Base-by-base conservation (phyloP, 163 green algal genomes). In the Scenedesmus sp. region DNA sequence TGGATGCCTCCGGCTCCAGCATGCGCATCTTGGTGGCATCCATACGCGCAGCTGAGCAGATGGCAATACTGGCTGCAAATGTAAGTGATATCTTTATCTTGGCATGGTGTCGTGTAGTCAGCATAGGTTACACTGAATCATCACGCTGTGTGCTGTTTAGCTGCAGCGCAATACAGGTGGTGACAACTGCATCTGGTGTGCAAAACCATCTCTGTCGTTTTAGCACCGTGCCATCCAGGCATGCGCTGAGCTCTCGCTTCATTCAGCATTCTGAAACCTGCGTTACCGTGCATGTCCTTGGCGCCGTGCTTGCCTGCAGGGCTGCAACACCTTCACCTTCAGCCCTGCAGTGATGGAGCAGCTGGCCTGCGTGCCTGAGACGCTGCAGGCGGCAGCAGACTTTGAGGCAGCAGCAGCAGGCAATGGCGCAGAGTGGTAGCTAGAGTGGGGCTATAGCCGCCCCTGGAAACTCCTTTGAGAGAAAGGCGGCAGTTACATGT, bases 241-340 rank as follows among this genome's bases (percentile, higher is more conserved):
- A 46, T 46, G 34, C 34, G 34, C 34, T 46, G 34, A 46, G 67
- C 26, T 79, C 23, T 79, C 67, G 26, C 67, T 79, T 23, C 62
- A 15, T 79, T 9, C 15, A 79, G 26, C 23, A 15, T 18, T 79
- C 6, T 15, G 15, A 46, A 26, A 7, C 67, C 13, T 79, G 67
- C 26, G 67, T 79, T 79, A 9, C 67, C 10, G 13, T 20, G 62
- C 67, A 46, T 34, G 15, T 79, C 67, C 12, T 34, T 26, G 54
- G 52, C 52, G 52, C 26, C 23, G 12, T 66, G 15, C 26, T 84
- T 98, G 93, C 93, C 91, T 99, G 94, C 94, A 15, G 87, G 96
- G 96, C 55, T 97, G 95, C 92, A 92, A 98, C 93, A 99, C 97
- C 12, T 99, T 99, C 93, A 98, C 97, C 15, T 96, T 99, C 84